Evolutionary conservation across 2,329 filamentous ascomycete genomes (phyloP), one percentile per base, ranked within the genome.

Genomic region (Sporothrix pallida): DNA sequence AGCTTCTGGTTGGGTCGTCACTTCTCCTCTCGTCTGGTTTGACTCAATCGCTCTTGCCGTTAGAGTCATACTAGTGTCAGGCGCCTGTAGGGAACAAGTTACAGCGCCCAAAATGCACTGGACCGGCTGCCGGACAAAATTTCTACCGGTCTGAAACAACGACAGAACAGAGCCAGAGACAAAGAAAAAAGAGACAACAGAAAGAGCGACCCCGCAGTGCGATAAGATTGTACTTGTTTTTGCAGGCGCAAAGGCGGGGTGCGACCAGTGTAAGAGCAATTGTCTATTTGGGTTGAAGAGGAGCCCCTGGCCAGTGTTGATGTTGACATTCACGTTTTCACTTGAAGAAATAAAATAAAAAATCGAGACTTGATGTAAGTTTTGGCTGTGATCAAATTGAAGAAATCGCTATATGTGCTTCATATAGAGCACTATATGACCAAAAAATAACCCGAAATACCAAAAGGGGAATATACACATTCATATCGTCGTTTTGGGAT

Each of bases 81-180:
- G 62, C 62, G 62, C 42, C 42, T 67, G 62, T 5, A 65, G 9
- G 20, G 15, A 20, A 23, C 20, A 6, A 44, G n/a, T 4, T 67
- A 7, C 48, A 69, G 48, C 67, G 37, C 52, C 12, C 13, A n/a
- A 7, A 44, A 1, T 48, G 65, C 37, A 17, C 54, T 37, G 58
- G 9, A 42, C 44, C 56, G 56, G 70, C 17, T 10, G n/a, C 52
- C 73, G 73, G 73, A 73, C 69, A 72, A 75, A 69, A 58, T 69
- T 75, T 71, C 68, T 3, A 52, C 72, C 69, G 74, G 13, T 52
- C 54, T 54, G 65, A 52, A 69, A 52, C 67, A 56, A 37, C 15
- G 62, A 48, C 10, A 42, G 37, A 7, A 37, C 52, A 26, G 26
- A 37, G 31, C 5, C 7, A 37, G 42, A 50, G 12, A n/a, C 31